Base-by-base conservation (phyloP, 208 protist genomes). In the Novymonas esmeraldas region DNA sequence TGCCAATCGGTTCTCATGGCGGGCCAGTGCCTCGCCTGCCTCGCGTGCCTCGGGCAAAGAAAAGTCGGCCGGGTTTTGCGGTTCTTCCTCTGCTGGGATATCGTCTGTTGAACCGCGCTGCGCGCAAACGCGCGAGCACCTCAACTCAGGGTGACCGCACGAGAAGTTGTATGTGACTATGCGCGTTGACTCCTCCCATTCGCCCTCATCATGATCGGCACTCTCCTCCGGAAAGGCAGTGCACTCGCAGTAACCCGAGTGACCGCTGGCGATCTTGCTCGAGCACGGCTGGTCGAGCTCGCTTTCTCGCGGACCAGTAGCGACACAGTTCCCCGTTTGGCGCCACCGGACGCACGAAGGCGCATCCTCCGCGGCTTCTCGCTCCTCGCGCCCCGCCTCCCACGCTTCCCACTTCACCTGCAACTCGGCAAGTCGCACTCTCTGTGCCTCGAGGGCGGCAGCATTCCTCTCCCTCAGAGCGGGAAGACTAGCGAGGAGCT, bases 161-260 rank as follows among this genome's bases (percentile, higher is more conserved):
- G 72, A 7, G 58, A 86, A 84, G n/a, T 68, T 33, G 42, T 86
- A 72, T 39, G 24, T 42, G 29, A 74, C 11, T 2, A n/a, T 64
- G 34, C 6, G 41, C 54, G 4, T 54, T 3, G 9, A 9, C 36
- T 14, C 1, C 24, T 20, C 33, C n/a, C 3, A 44, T 16, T 45
- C 13, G 20, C 6, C 2, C 41, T 24, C 57, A 1, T 34, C 26
- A 29, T 2, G 39, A 1, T 51, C 36, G 33, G 7, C 14, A 52
- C 11, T 31, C 11, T 64, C 60, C 5, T 45, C 61, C 0, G 24
- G 34, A 31, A 41, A 33, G 1, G 11, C 7, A 7, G 50, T 28
- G 67, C 85, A 94, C 44, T 85, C 81, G 65, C 89, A 94, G 68
- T 70, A 89, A 3, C 89, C 89, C 3, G 78, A 81, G 14, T 29